Base-by-base conservation (phyloP, 2,329 filamentous ascomycete genomes). In the Fusarium scirpi region DNA sequence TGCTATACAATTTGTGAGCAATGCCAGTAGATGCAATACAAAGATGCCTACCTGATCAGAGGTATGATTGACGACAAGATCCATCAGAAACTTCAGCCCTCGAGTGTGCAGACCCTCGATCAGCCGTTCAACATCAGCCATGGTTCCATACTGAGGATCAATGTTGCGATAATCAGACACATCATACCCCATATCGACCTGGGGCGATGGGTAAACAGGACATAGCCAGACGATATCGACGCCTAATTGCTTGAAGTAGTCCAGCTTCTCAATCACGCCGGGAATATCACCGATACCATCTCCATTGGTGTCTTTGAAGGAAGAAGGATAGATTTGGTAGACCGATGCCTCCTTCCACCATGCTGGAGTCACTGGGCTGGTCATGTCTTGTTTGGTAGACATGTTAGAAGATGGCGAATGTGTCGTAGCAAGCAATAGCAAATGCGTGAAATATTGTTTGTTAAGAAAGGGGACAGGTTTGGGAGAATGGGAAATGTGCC, bases 51-150 rank as follows among this genome's bases (percentile, higher is more conserved):
- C 68, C 48, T 74, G 40, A 16, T 72, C 62, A n/a, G 88, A 91
- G 0, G 91, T 93, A 76, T 94, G 92, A 69, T 94, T 94, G 58
- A 94, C 85, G 0, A 94, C 92, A 2, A 94, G 82, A 75, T 94
- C 92, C 69, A 94, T 85, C 44, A 94, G 87, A 9, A 94, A 78
- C 70, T 87, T 89, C 86, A 94, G 91, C 1, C 85, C 88, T 8
- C 89, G 83, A 8, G 83, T 77, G 64, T 91, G 89, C 40, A 87
- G 84, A 18, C 85, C 86, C 15, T 84, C 76, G 43, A 92, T 89
- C 27, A 93, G 77, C 0, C 80, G 78, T 52, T 92, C 89, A 25
- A 92, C 85, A 73, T 93, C 90, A 55, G 83, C 81, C 10, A 93
- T 81, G 3, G 89, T 90, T n/a, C 91, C 91, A 71, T 92, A 93